These are phyloP conservation scores for Jimgerdemannia flammicorona DNA, from an alignment of 192 early-diverging fungal species.

Conservation along the genomic window DNA sequence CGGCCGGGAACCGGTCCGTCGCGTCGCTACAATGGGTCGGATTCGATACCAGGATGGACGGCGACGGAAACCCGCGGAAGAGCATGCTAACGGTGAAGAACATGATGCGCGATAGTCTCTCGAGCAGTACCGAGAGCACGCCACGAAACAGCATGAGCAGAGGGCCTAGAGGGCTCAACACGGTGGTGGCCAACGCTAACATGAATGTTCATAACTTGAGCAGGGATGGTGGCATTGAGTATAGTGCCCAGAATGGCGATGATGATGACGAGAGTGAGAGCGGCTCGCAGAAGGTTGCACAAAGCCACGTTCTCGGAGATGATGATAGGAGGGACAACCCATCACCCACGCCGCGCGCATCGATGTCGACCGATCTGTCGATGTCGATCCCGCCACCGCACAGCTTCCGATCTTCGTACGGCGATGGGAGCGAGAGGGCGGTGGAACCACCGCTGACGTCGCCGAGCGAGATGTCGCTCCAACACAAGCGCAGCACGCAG, in stretches of 20 bases:
- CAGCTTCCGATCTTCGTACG: too few relatives aligned
- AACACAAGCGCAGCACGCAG: background rate
- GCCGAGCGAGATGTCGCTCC: background rate
- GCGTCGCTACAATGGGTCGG: constrained; percentile 13
- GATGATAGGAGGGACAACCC: background rate
- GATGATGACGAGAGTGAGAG: background rate
- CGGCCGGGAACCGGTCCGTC: background rate
- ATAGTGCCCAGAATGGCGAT: background rate
- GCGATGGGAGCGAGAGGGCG: too few relatives aligned
- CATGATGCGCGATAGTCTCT: constrained; percentile 7
- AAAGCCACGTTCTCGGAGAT: background rate
- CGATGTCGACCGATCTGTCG: background rate
- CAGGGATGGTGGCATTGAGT: background rate
- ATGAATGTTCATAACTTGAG: background rate
- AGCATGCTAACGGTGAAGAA: constrained; percentile 7
- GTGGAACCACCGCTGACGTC: background rate
- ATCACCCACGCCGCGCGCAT: background rate
- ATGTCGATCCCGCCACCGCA: background rate
- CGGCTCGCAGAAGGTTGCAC: background rate
- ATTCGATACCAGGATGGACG: constrained; percentile 1
- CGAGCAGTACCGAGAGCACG: background rate
- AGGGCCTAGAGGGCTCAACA: background rate
- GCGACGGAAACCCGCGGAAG: background rate
- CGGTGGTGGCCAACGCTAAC: background rate
- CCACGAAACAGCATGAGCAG: background rate